Base-by-base conservation (phyloP, 148 eudicot species). In the Bassia scoparia region DNA sequence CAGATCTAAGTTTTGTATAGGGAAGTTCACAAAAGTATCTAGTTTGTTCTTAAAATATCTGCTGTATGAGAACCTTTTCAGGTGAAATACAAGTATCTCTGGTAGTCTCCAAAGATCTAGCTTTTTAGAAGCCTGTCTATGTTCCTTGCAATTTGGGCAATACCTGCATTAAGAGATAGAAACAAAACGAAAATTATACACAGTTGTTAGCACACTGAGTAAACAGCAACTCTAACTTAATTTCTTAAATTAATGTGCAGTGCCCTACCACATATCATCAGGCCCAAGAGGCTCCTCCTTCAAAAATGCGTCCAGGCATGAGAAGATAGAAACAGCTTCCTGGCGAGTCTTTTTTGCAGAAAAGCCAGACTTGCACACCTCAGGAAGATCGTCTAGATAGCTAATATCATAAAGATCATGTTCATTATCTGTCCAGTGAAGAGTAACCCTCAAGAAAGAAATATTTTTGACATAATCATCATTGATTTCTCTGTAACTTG, bases 221-320 rank as follows among this genome's bases (percentile, higher is more conserved):
- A 69, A 44, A 61, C 2, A 69, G 31, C 33, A 46, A 27, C 20
- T 27, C 48, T 8, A 67, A 23, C 61, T 56, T 35, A 74, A 70
- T 41, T 8, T 46, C 17, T 65, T 21, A 33, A 15, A 58, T 41
- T 41, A 41, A 41, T 41, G 46, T 9, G 24, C 52, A 50, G 49
- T 74, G 77, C 34, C 73, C 50, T 90, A 96, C 99, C 99, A 96
- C 99, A 96, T 96, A 71, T 96, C 99, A 81, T 95, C 96, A 26
- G 97, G 96, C 68, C 99, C 99, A 66, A 95, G 86, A 46, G 99
- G 99, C 84, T 96, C 99, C 84, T 88, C 99, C 84, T 92, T 96
- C 53, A 92, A 69, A 81, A 96, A 96, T 48, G 99, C 92, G 43
- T 96, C 99, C 80, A 96, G 81, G 76, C 99, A 96, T 67, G 99